A percentile compares a stretch with the other conserved stretches of the same genome.
These are phyloP conservation scores for Colletotrichum sidae DNA, from an alignment of 2,329 filamentous ascomycete genomes.

Conservation along the genomic window DNA sequence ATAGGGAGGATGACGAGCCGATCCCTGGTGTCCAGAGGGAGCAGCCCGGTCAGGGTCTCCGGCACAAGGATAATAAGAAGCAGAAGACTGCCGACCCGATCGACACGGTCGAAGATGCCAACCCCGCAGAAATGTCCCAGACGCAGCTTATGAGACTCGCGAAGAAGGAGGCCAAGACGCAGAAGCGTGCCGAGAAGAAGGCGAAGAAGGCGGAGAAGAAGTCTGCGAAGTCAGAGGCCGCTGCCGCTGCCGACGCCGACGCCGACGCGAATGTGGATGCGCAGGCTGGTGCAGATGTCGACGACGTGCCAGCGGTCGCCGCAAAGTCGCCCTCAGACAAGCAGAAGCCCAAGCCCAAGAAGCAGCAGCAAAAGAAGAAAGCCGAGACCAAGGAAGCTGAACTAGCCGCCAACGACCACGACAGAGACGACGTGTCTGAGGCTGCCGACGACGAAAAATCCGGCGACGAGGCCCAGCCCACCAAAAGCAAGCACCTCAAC, in stretches of 20 bases:
- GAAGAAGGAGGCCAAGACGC: slow-evolving; percentile 46
- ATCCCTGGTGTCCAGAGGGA: slow-evolving; percentile 69
- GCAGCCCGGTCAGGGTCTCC: slow-evolving; percentile 74
- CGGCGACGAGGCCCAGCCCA: slow-evolving; percentile 38
- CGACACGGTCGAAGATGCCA: slow-evolving; percentile 35
- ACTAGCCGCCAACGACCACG: slow-evolving; percentile 27
- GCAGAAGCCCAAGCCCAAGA: slow-evolving; percentile 52
- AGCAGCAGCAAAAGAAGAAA: slow-evolving; percentile 47
- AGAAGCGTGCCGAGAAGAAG: slow-evolving; percentile 61
- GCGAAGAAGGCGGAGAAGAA: slow-evolving; percentile 47
- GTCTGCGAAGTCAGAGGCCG: slow-evolving; percentile 39
- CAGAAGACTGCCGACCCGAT: slow-evolving; percentile 52
- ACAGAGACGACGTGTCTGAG: slow-evolving; percentile 36
- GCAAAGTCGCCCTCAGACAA: slow-evolving; percentile 58
- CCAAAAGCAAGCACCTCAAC: slow-evolving; percentile 37
- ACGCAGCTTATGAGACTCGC: slow-evolving; percentile 37
- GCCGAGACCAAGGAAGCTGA: slow-evolving; percentile 39
- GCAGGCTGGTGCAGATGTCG: slow-evolving; percentile 59
- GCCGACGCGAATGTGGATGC: not conserved
- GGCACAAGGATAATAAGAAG: slow-evolving; percentile 65
- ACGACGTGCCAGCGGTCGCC: slow-evolving; percentile 57
- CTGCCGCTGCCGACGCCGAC: not conserved
- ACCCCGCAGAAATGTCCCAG: slow-evolving; percentile 39
- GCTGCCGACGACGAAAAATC: slow-evolving; percentile 27
- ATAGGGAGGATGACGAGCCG: slow-evolving; percentile 58